These are phyloP conservation scores for Pelargonium nanum DNA, from an alignment of 345 rosid genomes.

Conservation along the genomic window DNA sequence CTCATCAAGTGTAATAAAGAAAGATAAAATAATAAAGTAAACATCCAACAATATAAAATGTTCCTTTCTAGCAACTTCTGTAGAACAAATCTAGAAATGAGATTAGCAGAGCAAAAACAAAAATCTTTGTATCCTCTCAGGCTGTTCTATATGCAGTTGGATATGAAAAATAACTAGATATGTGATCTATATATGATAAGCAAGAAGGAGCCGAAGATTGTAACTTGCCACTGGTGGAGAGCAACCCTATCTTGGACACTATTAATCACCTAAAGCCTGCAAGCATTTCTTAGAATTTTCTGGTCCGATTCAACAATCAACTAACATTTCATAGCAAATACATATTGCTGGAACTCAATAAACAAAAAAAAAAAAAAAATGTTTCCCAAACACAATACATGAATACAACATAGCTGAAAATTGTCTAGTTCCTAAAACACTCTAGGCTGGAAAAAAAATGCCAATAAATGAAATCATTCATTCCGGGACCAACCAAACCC, in stretches of 20 bases:
- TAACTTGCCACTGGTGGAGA: neutral
- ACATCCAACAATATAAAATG: neutral
- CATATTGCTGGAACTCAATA: too few relatives aligned
- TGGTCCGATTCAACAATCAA: neutral
- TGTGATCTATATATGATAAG: too few relatives aligned
- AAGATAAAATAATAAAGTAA: neutral
- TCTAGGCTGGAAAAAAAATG: neutral
- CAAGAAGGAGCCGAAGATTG: neutral
- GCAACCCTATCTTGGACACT: neutral
- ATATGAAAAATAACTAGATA: too few relatives aligned
- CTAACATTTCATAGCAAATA: too few relatives aligned
- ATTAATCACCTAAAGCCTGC: neutral
- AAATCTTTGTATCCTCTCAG: too few relatives aligned
- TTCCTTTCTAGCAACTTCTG: too few relatives aligned
- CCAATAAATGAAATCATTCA: neutral
- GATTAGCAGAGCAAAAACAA: neutral
- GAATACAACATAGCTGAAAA: too few relatives aligned
- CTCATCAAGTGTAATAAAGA: conserved; percentile 1
- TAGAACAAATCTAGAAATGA: too few relatives aligned
- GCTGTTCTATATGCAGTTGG: too few relatives aligned
- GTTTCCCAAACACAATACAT: too few relatives aligned
- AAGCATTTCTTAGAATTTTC: neutral
- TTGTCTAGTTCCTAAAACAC: too few relatives aligned
- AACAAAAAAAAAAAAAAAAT: too few relatives aligned
- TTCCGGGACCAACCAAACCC: neutral